Conservation (phyloP, 2,329 filamentous ascomycete species). For the Aspergillus pseudoviridinutans region DNA sequence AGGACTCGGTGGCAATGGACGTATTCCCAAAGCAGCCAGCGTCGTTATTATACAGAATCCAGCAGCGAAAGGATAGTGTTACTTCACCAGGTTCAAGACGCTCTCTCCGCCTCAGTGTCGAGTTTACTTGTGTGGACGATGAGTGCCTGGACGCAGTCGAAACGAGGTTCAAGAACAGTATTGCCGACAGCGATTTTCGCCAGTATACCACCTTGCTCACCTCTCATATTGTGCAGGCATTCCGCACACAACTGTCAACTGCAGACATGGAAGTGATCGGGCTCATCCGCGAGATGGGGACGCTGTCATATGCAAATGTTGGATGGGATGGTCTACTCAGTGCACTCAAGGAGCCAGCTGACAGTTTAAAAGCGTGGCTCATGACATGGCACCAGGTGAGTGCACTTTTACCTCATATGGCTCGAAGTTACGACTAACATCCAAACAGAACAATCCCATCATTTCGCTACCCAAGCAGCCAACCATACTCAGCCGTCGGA, state of each 20-base stretch:
- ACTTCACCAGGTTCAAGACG: conserved; percentile 23
- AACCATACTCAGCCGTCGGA: conserved; percentile 52
- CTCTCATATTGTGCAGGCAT: conserved; percentile 46
- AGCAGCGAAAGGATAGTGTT: conserved; percentile 16
- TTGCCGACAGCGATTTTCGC: conserved; percentile 47
- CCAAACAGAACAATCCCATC: conserved; percentile 30
- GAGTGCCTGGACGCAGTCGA: conserved; percentile 57
- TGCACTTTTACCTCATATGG: neutral
- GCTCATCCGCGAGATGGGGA: conserved; percentile 50
- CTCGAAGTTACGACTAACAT: conserved; percentile 6
- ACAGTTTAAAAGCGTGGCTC: conserved; percentile 50
- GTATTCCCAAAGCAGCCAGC: conserved; percentile 80
- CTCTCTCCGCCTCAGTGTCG: conserved; percentile 58
- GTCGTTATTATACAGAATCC: conserved; percentile 75
- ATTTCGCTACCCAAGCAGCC: conserved; percentile 29
- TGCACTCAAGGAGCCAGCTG: conserved; percentile 44
- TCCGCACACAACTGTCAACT: conserved; percentile 45
- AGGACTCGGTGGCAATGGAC: conserved; percentile 46
- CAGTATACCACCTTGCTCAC: conserved; percentile 50
- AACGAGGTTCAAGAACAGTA: conserved; percentile 42
- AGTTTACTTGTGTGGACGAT: conserved; percentile 73
- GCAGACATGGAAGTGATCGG: conserved; percentile 52
- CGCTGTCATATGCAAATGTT: conserved; percentile 50
- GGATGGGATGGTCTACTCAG: conserved; percentile 53
- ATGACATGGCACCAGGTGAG: conserved; percentile 55